phyloP scores from a whole-genome alignment of 148 eudicot species.

The Rheum nobile region DNA sequence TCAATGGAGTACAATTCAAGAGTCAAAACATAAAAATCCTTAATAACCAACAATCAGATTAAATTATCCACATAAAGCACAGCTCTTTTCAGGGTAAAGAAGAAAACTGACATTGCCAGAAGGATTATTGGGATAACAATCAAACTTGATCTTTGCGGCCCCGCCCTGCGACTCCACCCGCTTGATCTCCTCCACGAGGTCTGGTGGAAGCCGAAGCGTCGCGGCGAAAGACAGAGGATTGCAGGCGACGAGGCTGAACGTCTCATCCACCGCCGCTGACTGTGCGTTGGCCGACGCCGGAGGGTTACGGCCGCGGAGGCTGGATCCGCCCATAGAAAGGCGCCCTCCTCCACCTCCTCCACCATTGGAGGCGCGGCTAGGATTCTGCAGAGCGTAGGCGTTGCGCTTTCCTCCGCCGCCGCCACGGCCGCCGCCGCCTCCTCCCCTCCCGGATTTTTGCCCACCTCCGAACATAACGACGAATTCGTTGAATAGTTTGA shows the following conservation, averaged over 20 bases:
- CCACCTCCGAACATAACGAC: constrained; percentile 46
- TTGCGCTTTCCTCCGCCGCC: constrained; percentile 34
- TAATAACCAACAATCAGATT: not conserved
- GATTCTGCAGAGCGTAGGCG: constrained; percentile 31
- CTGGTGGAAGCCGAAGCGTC: constrained; percentile 61
- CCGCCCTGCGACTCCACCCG: constrained; percentile 63
- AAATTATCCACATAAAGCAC: not conserved
- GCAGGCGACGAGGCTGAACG: constrained; percentile 44
- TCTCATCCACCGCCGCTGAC: constrained; percentile 40
- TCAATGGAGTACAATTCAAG: not conserved
- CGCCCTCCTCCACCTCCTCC: constrained; percentile 23
- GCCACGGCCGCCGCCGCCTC: constrained; percentile 21
- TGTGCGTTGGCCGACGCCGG: constrained; percentile 11
- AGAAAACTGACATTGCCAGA: constrained; percentile 55
- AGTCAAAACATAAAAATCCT: not conserved
- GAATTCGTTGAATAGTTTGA: not conserved
- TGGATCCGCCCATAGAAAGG: constrained; percentile 28
- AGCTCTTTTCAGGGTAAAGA: not conserved
- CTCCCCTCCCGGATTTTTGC: constrained; percentile 55
- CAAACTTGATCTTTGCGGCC: constrained; percentile 65
- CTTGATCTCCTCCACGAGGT: constrained; percentile 77
- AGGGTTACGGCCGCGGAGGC: constrained; percentile 24
- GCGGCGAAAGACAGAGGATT: constrained; percentile 55
- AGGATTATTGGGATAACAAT: constrained; percentile 45
- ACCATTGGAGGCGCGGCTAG: constrained; percentile 36